phyloP scores from a whole-genome alignment of 2,329 filamentous ascomycete species.

The Arthrobotrys megalospora region DNA sequence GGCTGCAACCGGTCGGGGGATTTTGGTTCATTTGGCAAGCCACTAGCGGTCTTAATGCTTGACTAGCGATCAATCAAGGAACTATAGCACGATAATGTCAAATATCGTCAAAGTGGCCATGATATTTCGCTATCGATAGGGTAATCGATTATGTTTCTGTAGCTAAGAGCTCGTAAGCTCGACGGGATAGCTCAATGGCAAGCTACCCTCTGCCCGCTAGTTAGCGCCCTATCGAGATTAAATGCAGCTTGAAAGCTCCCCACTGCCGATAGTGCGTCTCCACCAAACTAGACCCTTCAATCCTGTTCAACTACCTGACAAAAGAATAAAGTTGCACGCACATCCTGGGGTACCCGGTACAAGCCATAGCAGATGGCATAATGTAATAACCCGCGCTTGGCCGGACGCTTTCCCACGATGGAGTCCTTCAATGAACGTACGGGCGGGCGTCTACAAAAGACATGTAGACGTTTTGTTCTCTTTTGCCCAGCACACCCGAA shows the following conservation, averaged over 20 bases:
- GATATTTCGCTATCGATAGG: slow-evolving; percentile 60
- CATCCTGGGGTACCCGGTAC: slow-evolving; percentile 58
- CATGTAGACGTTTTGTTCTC: slow-evolving; percentile 26
- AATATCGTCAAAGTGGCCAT: slow-evolving; percentile 47
- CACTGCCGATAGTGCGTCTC: slow-evolving; percentile 18
- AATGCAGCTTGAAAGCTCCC: slow-evolving; percentile 32
- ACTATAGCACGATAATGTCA: slow-evolving; percentile 46
- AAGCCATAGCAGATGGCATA: slow-evolving; percentile 39
- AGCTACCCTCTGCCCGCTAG: slow-evolving; percentile 38
- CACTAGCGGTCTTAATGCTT: slow-evolving; percentile 10
- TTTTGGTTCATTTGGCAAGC: slow-evolving; percentile 14
- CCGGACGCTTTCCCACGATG: slow-evolving; percentile 22
- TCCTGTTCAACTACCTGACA: slow-evolving; percentile 22
- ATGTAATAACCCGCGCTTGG: slow-evolving; percentile 36
- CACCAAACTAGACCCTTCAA: slow-evolving; percentile 27
- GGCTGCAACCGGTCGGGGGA: slow-evolving; percentile 34
- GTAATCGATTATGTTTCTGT: slow-evolving; percentile 52
- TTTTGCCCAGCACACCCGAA: slow-evolving; percentile 39
- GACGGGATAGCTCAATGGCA: slow-evolving; percentile 34
- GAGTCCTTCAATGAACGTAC: slow-evolving; percentile 1
- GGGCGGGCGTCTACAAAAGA: slow-evolving; percentile 26
- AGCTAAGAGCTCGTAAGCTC: slow-evolving; percentile 31
- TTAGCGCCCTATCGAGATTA: slow-evolving; percentile 45
- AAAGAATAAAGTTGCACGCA: slow-evolving; percentile 42
- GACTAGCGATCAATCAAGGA: slow-evolving; percentile 42